Conservation (phyloP, 1,139 yeast genomes). For the Hanseniaspora uvarum region DNA sequence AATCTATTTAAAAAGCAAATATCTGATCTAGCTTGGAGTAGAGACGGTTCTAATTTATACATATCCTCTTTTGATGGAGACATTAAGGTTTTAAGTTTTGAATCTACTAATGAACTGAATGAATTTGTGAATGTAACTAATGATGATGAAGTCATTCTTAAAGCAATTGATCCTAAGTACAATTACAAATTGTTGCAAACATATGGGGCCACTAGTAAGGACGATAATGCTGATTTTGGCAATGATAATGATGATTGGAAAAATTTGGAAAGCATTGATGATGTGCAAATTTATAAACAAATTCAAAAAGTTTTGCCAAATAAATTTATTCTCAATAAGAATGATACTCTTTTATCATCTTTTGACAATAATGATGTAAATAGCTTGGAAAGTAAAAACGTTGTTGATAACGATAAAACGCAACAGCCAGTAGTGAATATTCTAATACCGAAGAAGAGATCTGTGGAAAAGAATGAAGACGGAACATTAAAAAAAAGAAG, state of each 20-base stretch:
- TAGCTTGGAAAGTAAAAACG: constrained; percentile 28
- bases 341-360: constrained; percentile 8
- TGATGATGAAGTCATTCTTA: background rate
- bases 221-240: constrained; percentile 15
- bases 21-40: constrained; percentile 12
- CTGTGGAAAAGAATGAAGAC: constrained; percentile 3
- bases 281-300: constrained; percentile 1
- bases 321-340: constrained; percentile 10
- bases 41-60: background rate
- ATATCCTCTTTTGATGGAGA: constrained; percentile 15
- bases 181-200: constrained; percentile 10
- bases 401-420: constrained; percentile 34
- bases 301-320: background rate
- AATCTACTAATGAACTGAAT: background rate
- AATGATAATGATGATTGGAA: constrained; percentile 20
- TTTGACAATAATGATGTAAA: constrained; percentile 18
- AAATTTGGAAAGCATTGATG: constrained; percentile 9
- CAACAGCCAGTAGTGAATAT: constrained; percentile 14
- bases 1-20: constrained; percentile 15
- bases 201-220: constrained; percentile 13
- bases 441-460: constrained; percentile 18
- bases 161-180: constrained; percentile 7
- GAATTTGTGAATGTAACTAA: constrained; percentile 9
- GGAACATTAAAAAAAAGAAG: constrained; percentile 24
- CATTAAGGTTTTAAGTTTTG: constrained; percentile 9